Percentiles rank a stretch among this genome's conserved stretches.
These are phyloP conservation scores for Vicia faba DNA, from an alignment of 306 rosid species.

Conservation along the genomic window DNA sequence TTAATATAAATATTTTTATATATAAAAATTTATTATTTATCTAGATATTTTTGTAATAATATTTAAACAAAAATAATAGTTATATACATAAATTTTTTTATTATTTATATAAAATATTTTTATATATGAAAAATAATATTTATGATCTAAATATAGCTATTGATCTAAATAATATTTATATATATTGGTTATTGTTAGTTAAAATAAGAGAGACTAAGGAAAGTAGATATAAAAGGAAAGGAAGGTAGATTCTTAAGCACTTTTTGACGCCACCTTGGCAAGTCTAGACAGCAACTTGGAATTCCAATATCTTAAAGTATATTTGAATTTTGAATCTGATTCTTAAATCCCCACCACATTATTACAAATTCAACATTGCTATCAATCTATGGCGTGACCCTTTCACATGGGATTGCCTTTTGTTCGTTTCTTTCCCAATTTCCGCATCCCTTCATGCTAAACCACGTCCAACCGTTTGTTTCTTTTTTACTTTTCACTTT, in stretches of 20 bases:
- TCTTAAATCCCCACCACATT: conserved; percentile 1
- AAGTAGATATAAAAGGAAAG: no score
- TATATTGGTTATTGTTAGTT: no score
- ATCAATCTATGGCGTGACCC: background rate
- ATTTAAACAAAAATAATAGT: no score
- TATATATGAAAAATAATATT: no score
- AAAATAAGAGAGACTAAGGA: no score
- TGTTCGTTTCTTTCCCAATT: conserved; percentile 3
- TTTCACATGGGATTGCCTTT: background rate
- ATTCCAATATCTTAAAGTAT: background rate
- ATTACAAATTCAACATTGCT: background rate
- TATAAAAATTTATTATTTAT: no score
- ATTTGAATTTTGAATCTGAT: conserved; percentile 2
- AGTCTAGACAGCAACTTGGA: background rate
- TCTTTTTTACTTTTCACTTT: background rate
- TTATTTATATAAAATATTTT: no score
- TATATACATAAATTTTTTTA: no score
- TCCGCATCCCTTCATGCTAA: conserved; percentile 7
- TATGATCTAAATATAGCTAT: no score
- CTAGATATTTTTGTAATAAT: no score
- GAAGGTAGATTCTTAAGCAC: background rate
- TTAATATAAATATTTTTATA: no score
- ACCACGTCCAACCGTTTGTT: background rate
- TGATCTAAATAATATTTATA: no score
- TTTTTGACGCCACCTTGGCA: background rate